Base-by-base conservation (phyloP, 208 protist genomes). In the Wallacemonas sp. region DNA sequence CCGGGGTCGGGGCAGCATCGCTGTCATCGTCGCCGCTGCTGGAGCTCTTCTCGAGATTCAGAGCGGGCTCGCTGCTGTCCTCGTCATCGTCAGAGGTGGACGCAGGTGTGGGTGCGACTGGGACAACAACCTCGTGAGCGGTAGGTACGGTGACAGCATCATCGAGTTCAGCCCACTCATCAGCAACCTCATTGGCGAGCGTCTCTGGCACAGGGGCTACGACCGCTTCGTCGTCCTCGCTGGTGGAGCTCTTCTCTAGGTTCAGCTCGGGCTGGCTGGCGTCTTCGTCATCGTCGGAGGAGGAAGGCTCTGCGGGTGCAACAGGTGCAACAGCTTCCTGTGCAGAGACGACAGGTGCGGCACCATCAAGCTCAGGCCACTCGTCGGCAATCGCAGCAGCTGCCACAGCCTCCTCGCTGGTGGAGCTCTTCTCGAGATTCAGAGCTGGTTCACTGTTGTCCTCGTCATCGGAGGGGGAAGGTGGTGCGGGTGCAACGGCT, bases 341-440 rank as follows among this genome's bases (percentile, higher is more conserved):
- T n/a, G n/a, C n/a, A n/a, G n/a, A n/a, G n/a, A n/a, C n/a, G n/a
- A n/a, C n/a, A n/a, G n/a, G n/a, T 16, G 8, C 16, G n/a, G 10
- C n/a, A 22, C n/a, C 42, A 22, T 22, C 42, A 16, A 14, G 5
- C n/a, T 14, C 42, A 22, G 42, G 5, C 11, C 41, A 49, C 28
- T 50, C 54, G 14, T 62, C 65, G 3, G 65, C 2, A 16, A 28
- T n/a, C n/a, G n/a, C n/a, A n/a, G n/a, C n/a, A n/a, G n/a, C n/a
- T n/a, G n/a, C n/a, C n/a, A n/a, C 41, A 0, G 39, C 49, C 18
- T 39, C 61, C 1, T 39, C 29, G 5, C 42, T 38, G 12, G 41
- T 32, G 20, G 22, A 33, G 18, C 33, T 41, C 20, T 49, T 42
- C 39, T n/a, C n/a, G 20, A 41, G 41, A 4, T 11, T 71, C 18